A percentile compares a stretch with the other conserved stretches of the same genome.
Conservation (phyloP, 768 basidiomycete species). For the Rhodotorula graminis region DNA sequence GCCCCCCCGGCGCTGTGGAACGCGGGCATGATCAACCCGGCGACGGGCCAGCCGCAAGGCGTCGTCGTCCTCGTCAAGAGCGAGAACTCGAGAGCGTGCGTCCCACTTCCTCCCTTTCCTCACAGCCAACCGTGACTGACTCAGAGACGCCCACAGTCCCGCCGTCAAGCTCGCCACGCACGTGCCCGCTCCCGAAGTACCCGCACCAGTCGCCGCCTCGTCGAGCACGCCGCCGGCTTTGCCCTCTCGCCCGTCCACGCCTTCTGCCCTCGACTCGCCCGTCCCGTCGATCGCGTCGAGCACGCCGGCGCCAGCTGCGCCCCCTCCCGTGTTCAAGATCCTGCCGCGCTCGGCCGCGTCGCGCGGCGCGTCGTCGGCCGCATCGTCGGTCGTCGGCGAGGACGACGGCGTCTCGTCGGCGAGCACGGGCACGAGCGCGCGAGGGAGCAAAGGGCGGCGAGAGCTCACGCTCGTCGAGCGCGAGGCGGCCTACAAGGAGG, state of each 20-base stretch:
- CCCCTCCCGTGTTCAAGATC: constrained; percentile 27
- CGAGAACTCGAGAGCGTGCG: constrained; percentile 10
- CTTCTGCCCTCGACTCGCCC: constrained; percentile 2
- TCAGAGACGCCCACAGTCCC: not conserved
- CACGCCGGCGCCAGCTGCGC: not conserved
- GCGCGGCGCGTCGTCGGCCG: constrained; percentile 17
- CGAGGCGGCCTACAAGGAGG: constrained; percentile 42
- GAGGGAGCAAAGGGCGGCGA: constrained; percentile 3
- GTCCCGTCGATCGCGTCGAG: not conserved
- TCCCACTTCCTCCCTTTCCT: not conserved
- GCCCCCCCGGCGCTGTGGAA: constrained; percentile 12
- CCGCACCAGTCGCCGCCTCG: not conserved
- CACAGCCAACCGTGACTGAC: not conserved
- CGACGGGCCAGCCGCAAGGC: constrained; percentile 28
- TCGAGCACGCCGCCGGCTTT: not conserved
- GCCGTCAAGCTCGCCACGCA: constrained; percentile 10
- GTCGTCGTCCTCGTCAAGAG: constrained; percentile 38
- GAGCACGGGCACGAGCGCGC: not conserved
- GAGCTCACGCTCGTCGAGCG: constrained; percentile 40
- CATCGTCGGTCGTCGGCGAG: constrained; percentile 23
- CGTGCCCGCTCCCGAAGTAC: constrained; percentile 9
- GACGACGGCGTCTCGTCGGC: constrained; percentile 17
- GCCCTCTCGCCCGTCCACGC: not conserved
- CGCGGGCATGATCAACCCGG: constrained; percentile 17
- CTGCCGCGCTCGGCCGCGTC: constrained; percentile 24